Percentiles rank a stretch among this genome's conserved stretches.
Evolutionary conservation across 2,329 filamentous ascomycete genomes (phyloP).

Genomic region (Diaporthe sp.): DNA sequence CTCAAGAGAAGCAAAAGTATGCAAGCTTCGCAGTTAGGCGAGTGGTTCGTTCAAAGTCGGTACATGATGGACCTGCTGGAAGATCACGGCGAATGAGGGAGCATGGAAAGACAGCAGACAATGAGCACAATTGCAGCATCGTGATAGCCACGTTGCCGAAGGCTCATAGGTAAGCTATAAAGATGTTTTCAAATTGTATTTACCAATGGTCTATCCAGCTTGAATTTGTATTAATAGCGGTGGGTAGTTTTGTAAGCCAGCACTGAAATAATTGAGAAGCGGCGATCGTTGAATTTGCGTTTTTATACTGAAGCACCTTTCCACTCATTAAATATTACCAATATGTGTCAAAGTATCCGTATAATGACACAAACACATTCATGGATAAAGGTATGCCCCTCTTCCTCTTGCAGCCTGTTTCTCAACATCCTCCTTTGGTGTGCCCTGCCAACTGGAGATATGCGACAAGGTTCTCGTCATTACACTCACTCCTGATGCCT

Average conservation of each 20-base stretch:
- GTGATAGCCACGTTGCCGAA: background rate
- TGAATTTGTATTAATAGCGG: too few relatives aligned
- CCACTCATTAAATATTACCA: background rate
- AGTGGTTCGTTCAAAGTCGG: background rate
- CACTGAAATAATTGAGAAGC: too few relatives aligned
- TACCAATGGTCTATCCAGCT: background rate
- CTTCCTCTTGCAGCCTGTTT: slow-evolving; percentile 21
- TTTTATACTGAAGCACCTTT: too few relatives aligned
- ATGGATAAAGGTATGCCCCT: slow-evolving; percentile 13
- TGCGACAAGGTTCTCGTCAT: slow-evolving; percentile 40
- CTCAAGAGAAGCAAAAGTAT: background rate
- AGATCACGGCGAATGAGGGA: background rate
- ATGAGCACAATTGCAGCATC: background rate
- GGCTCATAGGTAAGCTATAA: background rate
- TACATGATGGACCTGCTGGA: background rate
- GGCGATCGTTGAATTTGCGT: too few relatives aligned
- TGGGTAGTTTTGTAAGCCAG: too few relatives aligned
- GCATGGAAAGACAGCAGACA: background rate
- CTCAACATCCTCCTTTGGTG: slow-evolving; percentile 34
- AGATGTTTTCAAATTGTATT: too few relatives aligned
- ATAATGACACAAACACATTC: too few relatives aligned
- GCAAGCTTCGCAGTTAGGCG: background rate
- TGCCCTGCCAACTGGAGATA: slow-evolving; percentile 29
- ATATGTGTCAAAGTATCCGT: background rate
- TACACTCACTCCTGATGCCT: slow-evolving; percentile 38